Evolutionary conservation across 2,329 filamentous ascomycete genomes (phyloP).

Genomic region (Bipolaris zeicola): DNA sequence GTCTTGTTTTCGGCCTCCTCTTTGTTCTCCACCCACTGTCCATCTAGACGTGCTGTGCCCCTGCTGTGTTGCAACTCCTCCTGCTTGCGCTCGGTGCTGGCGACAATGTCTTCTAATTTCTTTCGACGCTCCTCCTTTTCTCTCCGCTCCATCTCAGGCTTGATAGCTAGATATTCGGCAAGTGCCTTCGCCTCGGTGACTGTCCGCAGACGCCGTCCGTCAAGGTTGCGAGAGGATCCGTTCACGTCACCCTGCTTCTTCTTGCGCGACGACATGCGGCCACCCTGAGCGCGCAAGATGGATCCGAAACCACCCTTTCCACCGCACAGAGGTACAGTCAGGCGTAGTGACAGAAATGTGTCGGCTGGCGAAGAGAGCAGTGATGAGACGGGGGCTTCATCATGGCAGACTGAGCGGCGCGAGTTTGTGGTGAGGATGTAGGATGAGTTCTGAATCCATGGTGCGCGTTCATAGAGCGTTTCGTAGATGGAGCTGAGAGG

Average conservation of each 20-base stretch:
- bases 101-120: constrained; percentile 87
- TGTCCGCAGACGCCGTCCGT: constrained; percentile 86
- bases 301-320: constrained; percentile 98
- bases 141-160: constrained; percentile 95
- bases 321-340: constrained; percentile 79
- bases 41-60: constrained; percentile 70
- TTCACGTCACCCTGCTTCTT: constrained; percentile 85
- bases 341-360: constrained; percentile 80
- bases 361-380: constrained; percentile 64
- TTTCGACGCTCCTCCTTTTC: constrained; percentile 85
- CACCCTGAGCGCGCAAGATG: constrained; percentile 92
- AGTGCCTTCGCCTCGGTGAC: constrained; percentile 94
- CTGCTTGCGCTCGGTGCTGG: constrained; percentile 79
- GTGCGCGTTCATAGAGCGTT: constrained; percentile 63
- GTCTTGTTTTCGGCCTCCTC: constrained; percentile 88
- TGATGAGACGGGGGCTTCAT: constrained; percentile 62
- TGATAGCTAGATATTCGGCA: constrained; percentile 91
- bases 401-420: constrained; percentile 70
- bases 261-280: constrained; percentile 96
- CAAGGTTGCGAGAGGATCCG: constrained; percentile 89
- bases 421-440: constrained; percentile 82
- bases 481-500: constrained; percentile 74
- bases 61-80: constrained; percentile 80
- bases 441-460: constrained; percentile 58
- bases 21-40: constrained; percentile 93